phyloP scores from a whole-genome alignment of 352 stramenopile genomes.

The Phytophthora chlamydospora region DNA sequence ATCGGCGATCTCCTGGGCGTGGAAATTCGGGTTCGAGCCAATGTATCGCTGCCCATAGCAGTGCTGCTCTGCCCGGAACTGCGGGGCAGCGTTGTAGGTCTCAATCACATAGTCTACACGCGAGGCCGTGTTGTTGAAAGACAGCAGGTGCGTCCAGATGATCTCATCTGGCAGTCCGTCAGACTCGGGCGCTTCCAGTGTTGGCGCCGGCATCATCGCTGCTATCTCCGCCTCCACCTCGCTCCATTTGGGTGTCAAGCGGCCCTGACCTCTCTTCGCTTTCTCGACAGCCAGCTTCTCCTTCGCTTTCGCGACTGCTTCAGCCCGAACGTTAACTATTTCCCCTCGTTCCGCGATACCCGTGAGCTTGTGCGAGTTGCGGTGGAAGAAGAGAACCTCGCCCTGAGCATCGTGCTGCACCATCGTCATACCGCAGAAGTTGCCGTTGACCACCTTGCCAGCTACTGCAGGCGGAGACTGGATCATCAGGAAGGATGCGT shows the following conservation, averaged over 20 bases:
- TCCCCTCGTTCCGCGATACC: slow-evolving; percentile 4
- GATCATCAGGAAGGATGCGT: slow-evolving; percentile 61
- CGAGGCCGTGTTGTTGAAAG: slow-evolving; percentile 49
- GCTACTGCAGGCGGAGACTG: slow-evolving; percentile 42
- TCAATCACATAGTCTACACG: slow-evolving; percentile 52
- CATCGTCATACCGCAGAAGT: slow-evolving; percentile 64
- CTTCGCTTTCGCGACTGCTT: slow-evolving; percentile 19
- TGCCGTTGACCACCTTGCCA: slow-evolving; percentile 34
- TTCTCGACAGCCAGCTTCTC: slow-evolving; percentile 17
- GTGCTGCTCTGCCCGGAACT: slow-evolving; percentile 52
- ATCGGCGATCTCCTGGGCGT: slow-evolving; percentile 26
- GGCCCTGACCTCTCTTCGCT: slow-evolving; percentile 7
- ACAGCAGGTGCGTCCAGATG: slow-evolving; percentile 72
- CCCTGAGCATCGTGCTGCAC: slow-evolving; percentile 44
- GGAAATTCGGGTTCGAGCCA: slow-evolving; percentile 40
- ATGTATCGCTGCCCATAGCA: slow-evolving; percentile 56
- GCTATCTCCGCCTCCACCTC: slow-evolving; percentile 26
- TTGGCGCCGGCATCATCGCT: slow-evolving; percentile 11
- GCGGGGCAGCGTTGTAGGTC: slow-evolving; percentile 43
- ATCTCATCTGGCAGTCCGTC: slow-evolving; percentile 45
- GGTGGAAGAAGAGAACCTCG: slow-evolving; percentile 59
- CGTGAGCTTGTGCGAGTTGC: slow-evolving; percentile 56
- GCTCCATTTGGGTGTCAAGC: slow-evolving; percentile 21
- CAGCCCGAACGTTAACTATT: not conserved
- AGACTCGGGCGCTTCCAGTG: not conserved